Percentiles rank a stretch among this genome's conserved stretches.
Conservation (phyloP, 768 basidiomycete species). For the Cyathus striatus region DNA sequence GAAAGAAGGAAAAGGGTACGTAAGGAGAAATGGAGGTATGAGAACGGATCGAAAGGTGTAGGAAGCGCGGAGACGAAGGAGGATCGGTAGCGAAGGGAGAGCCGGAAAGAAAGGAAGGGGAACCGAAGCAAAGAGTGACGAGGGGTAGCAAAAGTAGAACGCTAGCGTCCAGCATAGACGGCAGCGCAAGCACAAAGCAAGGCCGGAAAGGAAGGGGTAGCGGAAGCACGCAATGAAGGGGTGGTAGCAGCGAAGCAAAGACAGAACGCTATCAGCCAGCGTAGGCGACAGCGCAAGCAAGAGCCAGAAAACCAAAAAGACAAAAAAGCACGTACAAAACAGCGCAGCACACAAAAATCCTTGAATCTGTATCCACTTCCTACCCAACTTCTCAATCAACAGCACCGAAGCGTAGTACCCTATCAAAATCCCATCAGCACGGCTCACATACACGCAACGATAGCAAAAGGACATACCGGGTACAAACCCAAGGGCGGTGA, state of each 20-base stretch:
- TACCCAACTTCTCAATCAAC: slow-evolving; percentile 68
- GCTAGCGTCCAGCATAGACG: too few species aligned
- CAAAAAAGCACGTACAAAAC: too few species aligned
- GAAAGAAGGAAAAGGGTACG: slow-evolving; percentile 73
- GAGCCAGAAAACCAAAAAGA: too few species aligned
- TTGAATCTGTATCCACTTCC: too few species aligned
- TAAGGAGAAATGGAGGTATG: slow-evolving; percentile 58
- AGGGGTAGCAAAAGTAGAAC: too few species aligned
- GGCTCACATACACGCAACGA: too few species aligned
- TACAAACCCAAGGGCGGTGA: slow-evolving; percentile 72
- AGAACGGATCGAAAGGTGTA: too few species aligned
- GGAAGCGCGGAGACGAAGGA: slow-evolving; percentile 67
- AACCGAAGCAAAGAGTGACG: too few species aligned
- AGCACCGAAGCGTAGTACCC: slow-evolving; percentile 69
- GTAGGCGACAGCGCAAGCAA: too few species aligned
- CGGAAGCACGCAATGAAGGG: slow-evolving; percentile 70
- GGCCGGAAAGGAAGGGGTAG: too few species aligned
- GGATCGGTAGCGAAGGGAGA: slow-evolving; percentile 62
- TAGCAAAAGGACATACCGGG: slow-evolving; percentile 40
- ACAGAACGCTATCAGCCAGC: too few species aligned
- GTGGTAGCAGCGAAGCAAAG: slow-evolving; percentile 67
- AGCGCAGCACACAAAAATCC: slow-evolving; percentile 70
- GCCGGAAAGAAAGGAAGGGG: slow-evolving; percentile 70
- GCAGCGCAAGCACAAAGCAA: too few species aligned
- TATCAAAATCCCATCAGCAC: slow-evolving; percentile 12